Evolutionary conservation across 768 basidiomycete species (phyloP), one percentile per base, ranked within the genome.

Genomic region (Pulveroboletus sp.): DNA sequence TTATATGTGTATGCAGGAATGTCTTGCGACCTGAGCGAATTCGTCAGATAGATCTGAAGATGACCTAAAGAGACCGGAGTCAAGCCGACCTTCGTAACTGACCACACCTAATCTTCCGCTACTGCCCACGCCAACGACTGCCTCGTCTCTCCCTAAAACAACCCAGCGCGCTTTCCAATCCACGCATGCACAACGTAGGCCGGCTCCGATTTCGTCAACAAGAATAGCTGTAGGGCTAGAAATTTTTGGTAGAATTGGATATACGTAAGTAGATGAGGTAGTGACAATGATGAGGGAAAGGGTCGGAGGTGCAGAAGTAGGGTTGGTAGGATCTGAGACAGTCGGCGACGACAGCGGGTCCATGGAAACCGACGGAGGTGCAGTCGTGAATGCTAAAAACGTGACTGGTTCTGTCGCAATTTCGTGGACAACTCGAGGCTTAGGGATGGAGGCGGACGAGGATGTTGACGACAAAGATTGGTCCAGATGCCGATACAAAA

Each of bases 401-500:
- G 95, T 97, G 47, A 98, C 85, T 1, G 95, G 93, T 62, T 99
- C 94, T 0, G 82, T 77, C 0, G 85, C 74, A 3, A 86, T 84
- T 59, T 97, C 92, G 61, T 92, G 89, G 3, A 98, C 73, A 0
- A 83, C 76, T 20, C 89, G 83, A 10, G 86, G 79, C 71, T 96
- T 97, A 0, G 93, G 93, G n/a, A 97, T 70, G 12, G 85, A 84
- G 11, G 92, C 71, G 5, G 86, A 77, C 16, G 76, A 69, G 11
- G 84, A 81, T 16, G 66, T 57, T 39, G 89, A 81, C 3, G 85
- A 78, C 29, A 95, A 74, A 1, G 93, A 93, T 63, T 97, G 93
- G 64, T 94, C 86, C 17, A 97, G 74, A 62, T 97, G 91, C 7
- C 91, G 83, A 64, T 91, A 95, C 14, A 96, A 75, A 9, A 98